Base-by-base conservation (phyloP, 2,329 filamentous ascomycete genomes). In the Trichoderma lentiforme region DNA sequence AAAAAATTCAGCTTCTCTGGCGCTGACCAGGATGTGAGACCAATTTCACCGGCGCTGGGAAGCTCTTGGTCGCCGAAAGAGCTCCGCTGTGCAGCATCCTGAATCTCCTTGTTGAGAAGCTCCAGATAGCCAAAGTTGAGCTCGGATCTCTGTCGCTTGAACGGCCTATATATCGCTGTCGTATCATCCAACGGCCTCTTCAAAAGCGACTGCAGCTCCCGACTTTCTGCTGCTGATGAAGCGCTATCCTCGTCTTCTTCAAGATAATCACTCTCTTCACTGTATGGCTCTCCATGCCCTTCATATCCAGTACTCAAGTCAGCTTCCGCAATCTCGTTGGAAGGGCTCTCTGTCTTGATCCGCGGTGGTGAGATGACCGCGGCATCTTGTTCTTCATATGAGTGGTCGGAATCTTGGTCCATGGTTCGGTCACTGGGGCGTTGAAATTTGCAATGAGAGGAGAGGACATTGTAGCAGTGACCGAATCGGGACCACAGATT, bases 1-100 rank as follows among this genome's bases (percentile, higher is more conserved):
- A 93, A 97, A 72, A 97, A 88, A 0, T 83, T 75, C 1, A 86
- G 83, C 78, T 97, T 97, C 77, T 98, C 95, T 1, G 82, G 76
- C 0, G 86, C 73, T 0, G 88, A 90, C 95, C 95, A 98, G 12
- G 81, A 75, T 1, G 90, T 89, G 30, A 89, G 84, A 26, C 94
- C 94, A 65, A 94, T 82, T 76, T 94, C 92, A 86, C 43, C 82
- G 65, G 62, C 79, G 72, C 81, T 76, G 71, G 86, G 77, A 18
- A 80, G 73, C 3, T 77, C 76, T 15, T 77, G 76, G 67, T 80
- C 72, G 32, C 76, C 75, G 12, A 81, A 74, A 15, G 81, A 78
- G 72, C 81, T 78, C 21, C 80, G 80, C 14, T 80, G 77, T 0
- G 83, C 82, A 14, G 84, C 86, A 74, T 90, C 86, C n/a, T 84